Evolutionary conservation across 352 stramenopile genomes (phyloP), one percentile per base, ranked within the genome.

Genomic region (Lagenidium giganteum): DNA sequence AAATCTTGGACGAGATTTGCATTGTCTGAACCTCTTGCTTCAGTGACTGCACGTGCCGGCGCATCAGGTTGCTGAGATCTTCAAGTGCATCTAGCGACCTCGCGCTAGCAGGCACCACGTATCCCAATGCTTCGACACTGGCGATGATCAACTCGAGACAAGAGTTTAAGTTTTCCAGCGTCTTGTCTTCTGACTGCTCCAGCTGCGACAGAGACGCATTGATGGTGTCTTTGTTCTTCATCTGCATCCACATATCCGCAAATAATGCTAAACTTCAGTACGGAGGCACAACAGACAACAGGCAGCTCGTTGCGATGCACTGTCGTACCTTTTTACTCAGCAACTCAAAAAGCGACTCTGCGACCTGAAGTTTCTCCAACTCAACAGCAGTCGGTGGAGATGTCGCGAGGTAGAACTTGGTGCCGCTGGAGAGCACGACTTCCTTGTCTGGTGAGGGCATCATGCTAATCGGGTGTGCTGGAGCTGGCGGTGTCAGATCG

Each of bases 21-120:
- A 85, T 55, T 26, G 54, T 82, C 49, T 87, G 75, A 22, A 87
- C 80, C 39, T 87, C 75, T 43, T 83, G 71, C 38, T 72, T 79
- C 16, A 68, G 42, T 0, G 64, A 43, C 26, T 78, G 67, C 11
- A 76, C 61, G 25, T 83, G 67, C 23, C 57, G 65, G 23, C 64
- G 54, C 32, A 87, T 44, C 25, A 85, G 31, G 21, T 69, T 83
- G 22, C 49, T 57, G 21, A 87, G 49, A 26, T 85, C 75, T n/a
- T 85, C 67, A 1, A 87, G 46, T 1, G 67, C 60, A 25, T 81
- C 67, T 22, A 87, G 24, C 14, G 71, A 68, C 14, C 58, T 50
- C 9, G 70, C 41, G 1, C 62, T 57, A 3, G 40, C 35, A 3
- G 69, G 75, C 7, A 87, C 59, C 0, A 71, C 55, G 20, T 73